Evolutionary conservation across 2,329 filamentous ascomycete genomes (phyloP).

Genomic region (Pseudogymnoascus sp.): DNA sequence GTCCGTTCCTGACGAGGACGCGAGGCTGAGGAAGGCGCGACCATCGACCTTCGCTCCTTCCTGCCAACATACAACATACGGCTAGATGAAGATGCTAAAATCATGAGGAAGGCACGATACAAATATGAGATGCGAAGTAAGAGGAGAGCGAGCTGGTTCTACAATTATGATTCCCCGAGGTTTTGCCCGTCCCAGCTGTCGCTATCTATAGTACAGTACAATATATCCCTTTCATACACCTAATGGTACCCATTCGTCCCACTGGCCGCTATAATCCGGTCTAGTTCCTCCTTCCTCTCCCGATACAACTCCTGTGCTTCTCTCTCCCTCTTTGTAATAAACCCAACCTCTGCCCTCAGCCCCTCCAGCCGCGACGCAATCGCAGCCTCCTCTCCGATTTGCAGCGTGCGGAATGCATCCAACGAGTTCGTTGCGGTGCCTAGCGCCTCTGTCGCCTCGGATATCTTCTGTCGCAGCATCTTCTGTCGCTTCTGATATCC

Average conservation of each 20-base stretch:
- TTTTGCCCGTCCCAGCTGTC: background rate
- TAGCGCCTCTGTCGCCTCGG: constrained; percentile 64
- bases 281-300: constrained; percentile 67
- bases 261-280: constrained; percentile 22
- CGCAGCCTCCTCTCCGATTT: constrained; percentile 71
- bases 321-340: constrained; percentile 71
- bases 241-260: constrained; percentile 6
- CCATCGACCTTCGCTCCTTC: background rate
- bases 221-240: background rate
- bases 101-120: background rate
- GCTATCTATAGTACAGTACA: constrained; percentile 1
- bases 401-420: constrained; percentile 64
- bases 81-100: background rate
- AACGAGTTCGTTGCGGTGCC: constrained; percentile 65
- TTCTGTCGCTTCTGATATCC: constrained; percentile 86
- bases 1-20: background rate
- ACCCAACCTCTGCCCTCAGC: constrained; percentile 73
- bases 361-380: constrained; percentile 63
- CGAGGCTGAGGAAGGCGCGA: background rate
- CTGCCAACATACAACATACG: background rate
- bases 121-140: background rate
- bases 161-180: background rate
- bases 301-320: constrained; percentile 87
- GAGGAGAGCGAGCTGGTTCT: background rate
- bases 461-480: constrained; percentile 69